Base-by-base conservation (phyloP, 2,329 filamentous ascomycete species). In the Botrytis fragariae region DNA sequence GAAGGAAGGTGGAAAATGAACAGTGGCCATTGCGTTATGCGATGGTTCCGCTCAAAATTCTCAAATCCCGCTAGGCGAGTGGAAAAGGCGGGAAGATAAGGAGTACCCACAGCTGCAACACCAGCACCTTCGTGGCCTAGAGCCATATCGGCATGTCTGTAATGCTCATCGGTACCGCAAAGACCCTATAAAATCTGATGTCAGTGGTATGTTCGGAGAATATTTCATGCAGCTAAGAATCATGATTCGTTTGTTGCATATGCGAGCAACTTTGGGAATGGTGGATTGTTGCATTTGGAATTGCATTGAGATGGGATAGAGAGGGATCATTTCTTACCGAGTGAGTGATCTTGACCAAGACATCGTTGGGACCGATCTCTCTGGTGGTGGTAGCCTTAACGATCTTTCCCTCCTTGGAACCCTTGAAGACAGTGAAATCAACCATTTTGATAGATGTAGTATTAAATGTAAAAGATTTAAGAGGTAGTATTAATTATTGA, bases 371-470 rank as follows among this genome's bases (percentile, higher is more conserved):
- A 2, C 78, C 79, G 60, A 88, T 80, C 25, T 86, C 83, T 60
- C 81, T 79, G 32, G 82, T 84, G 61, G 85, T 87, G 67, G 83
- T 83, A 62, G 82, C 80, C 80, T 89, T 82, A 73, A 85, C 80
- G 77, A 91, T 87, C 73, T 84, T 83, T 77, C 89, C 89, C 73
- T 86, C 85, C 76, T 87, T 84, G 76, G 85, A 85, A 76, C 90
- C 90, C 79, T 89, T 90, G 86, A 85, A 91, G 73, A 91, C 87
- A 57, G 88, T 91, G 84, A 90, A 90, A 42, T 77, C 71, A 76
- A 77, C 74, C 77, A 79, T 78, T 57, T 61, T 69, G 63, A 68
- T 71, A 32, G 71, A 65, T 48, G 37, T 72, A 29, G 7, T 29
- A 14, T 68, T 63, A 16, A 39, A 64, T 68, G 51, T 61, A 9